These are phyloP conservation scores for Neurospora sp. DNA, from an alignment of 495 filamentous ascomycete species.

Conservation along the genomic window DNA sequence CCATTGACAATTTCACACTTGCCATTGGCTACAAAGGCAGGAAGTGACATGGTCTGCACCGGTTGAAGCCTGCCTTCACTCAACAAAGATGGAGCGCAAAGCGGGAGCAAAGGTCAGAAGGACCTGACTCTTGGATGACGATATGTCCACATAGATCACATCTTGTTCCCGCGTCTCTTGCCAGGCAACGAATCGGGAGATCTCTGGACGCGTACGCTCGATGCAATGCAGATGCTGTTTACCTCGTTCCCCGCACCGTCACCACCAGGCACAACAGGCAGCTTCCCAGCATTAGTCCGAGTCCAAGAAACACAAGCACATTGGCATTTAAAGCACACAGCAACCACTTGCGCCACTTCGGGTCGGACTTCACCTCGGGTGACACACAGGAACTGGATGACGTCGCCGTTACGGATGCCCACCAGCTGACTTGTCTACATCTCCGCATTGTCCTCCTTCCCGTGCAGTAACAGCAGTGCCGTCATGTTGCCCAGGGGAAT, in stretches of 20 bases:
- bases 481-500: conserved; percentile 1
- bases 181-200: background rate
- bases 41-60: background rate
- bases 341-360: background rate
- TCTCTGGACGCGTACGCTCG: background rate
- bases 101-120: background rate
- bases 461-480: background rate
- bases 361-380: conserved; percentile 5
- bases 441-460: background rate
- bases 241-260: conserved; percentile 5
- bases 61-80: background rate
- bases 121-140: background rate
- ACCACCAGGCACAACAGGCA: background rate
- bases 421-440: conserved; percentile 8
- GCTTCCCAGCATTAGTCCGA: background rate
- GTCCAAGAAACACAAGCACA: background rate
- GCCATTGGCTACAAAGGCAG: background rate
- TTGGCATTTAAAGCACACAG: background rate
- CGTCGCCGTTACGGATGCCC: conserved; percentile 16
- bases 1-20: background rate
- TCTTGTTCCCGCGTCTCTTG: background rate
- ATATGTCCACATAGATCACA: background rate
- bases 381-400: conserved; percentile 14
- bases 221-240: conserved; percentile 3
- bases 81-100: background rate